Evolutionary conservation across 768 basidiomycete genomes (phyloP), one percentile per base, ranked within the genome.

Genomic region (Leccinum arenicola): DNA sequence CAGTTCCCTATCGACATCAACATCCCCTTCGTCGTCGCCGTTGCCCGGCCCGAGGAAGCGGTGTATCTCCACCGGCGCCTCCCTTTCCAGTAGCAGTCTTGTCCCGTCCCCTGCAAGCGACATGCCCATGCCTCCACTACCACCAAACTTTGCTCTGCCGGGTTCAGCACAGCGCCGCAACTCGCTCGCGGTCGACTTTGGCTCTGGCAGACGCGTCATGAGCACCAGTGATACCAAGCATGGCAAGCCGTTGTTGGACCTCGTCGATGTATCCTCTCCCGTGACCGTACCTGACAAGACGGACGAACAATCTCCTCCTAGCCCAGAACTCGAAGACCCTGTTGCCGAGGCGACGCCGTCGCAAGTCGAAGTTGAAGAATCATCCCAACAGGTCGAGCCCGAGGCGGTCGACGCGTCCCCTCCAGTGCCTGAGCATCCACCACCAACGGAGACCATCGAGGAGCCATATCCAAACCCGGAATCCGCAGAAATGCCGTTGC

Each of bases 11-110:
- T 21, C 48, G 3, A 25, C 23, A 68, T 69, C 9, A 10, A 45
- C 43, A 45, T 45, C 43, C 5, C 43, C 43, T 45, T 45, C 43
- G 43, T 45, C 43, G 43, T 45, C 43, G 10, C 43, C 43, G 19
- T 38, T 62, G 19, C 62, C 63, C 11, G 52, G 50, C 1, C 68
- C 68, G 35, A 61, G 73, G 54, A 74, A 73, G 62, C 64, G 64
- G 56, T 73, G 58, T 48, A 64, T 74, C 50, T 73, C 72, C 17
- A 65, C 73, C 0, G 73, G 73, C 2, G 31, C 61, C 3, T 49
- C 61, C 3, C 38, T 74, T 25, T 69, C 71, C 14, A 54, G 48
- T 8, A 35, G 5, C 33, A 19, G 15, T 17, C 8, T 53, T 63
- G 6, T 17, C 62, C 45, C 43, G n/a, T 45, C 43, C 9, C 19